phyloP scores from a whole-genome alignment of 106 monocot species.

The Apostasia ramifera region DNA sequence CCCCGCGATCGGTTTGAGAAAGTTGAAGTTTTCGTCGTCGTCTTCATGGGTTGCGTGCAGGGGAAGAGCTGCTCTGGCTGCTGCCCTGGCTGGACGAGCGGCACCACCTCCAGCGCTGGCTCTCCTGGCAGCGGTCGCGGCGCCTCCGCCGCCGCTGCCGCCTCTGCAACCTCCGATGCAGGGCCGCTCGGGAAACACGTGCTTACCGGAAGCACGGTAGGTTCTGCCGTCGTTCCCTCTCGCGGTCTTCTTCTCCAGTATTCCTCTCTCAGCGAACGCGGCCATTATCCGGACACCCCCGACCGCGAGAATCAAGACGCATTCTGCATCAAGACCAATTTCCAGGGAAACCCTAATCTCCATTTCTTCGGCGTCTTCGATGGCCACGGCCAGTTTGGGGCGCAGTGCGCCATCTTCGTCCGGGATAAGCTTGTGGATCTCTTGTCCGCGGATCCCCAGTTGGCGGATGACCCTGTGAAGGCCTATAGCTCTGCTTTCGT shows the following conservation, averaged over 20 bases:
- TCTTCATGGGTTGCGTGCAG: slow-evolving; percentile 40
- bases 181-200: slow-evolving; percentile 5
- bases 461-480: slow-evolving; percentile 38
- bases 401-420: slow-evolving; percentile 54
- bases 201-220: slow-evolving; percentile 15
- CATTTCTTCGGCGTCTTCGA: slow-evolving; percentile 89
- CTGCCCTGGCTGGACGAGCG: not conserved
- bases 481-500: slow-evolving; percentile 43
- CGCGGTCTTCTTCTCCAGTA: slow-evolving; percentile 35
- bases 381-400: slow-evolving; percentile 71
- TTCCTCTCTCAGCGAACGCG: slow-evolving; percentile 50
- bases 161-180: not conserved
- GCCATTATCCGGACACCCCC: slow-evolving; percentile 66
- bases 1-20: not conserved
- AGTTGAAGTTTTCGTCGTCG: not conserved
- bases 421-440: slow-evolving; percentile 34
- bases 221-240: slow-evolving; percentile 28
- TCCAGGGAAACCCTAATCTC: slow-evolving; percentile 45
- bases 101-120: not conserved
- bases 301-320: slow-evolving; percentile 69
- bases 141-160: not conserved
- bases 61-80: slow-evolving; percentile 19
- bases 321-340: slow-evolving; percentile 28
- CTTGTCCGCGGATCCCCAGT: slow-evolving; percentile 23
- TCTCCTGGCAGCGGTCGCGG: not conserved